Conservation (phyloP, 305 asterid species). For the Nicotiana rustica region DNA sequence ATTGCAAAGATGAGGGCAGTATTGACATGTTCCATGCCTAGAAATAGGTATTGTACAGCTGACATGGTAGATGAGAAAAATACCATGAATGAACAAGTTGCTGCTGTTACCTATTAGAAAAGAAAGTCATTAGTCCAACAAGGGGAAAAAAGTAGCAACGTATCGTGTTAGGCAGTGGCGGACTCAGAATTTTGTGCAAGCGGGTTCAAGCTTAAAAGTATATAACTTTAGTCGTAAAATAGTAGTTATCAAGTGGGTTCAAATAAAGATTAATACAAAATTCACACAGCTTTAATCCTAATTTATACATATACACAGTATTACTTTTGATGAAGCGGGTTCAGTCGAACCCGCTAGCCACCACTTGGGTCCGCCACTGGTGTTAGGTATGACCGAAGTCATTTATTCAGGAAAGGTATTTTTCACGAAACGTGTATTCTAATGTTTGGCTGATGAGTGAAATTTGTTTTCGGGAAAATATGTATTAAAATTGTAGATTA, state of each 20-base stretch:
- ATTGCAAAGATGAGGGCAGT: constrained; percentile 56
- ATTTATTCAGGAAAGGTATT: not conserved
- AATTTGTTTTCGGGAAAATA: not conserved
- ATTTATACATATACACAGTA: too few species aligned
- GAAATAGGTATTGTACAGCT: constrained; percentile 63
- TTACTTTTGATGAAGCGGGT: too few species aligned
- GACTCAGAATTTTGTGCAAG: too few species aligned
- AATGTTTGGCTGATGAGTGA: not conserved
- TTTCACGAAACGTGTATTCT: not conserved
- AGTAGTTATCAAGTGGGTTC: too few species aligned
- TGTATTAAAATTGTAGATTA: too few species aligned
- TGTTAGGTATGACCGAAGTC: not conserved
- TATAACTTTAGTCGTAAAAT: too few species aligned
- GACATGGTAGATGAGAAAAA: constrained; percentile 87
- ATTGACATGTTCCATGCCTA: constrained; percentile 64
- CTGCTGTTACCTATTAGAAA: constrained; percentile 63
- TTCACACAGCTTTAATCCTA: too few species aligned
- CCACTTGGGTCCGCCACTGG: too few species aligned
- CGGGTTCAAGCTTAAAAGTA: too few species aligned
- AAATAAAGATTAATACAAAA: too few species aligned
- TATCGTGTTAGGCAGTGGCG: not conserved
- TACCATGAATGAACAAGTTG: constrained; percentile 79
- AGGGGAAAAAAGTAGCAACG: not conserved
- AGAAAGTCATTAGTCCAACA: not conserved
- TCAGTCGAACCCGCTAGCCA: too few species aligned